phyloP scores from a whole-genome alignment of 2,329 filamentous ascomycete genomes.

The Paraconiothyrium sp. region DNA sequence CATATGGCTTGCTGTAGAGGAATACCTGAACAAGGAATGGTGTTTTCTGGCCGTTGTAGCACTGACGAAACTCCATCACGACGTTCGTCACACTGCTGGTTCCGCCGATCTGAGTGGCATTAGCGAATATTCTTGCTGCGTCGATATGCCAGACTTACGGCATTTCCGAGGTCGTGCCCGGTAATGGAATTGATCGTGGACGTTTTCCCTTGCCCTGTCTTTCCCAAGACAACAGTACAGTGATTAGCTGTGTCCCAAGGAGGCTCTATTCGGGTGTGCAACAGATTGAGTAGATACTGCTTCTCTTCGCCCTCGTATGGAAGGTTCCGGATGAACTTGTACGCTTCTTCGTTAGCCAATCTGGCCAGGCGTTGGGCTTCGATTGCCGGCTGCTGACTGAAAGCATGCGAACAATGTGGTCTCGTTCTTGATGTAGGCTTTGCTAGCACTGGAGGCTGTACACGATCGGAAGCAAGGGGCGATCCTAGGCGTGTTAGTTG shows the following conservation, averaged over 20 bases:
- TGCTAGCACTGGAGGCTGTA: background rate
- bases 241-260: background rate
- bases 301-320: background rate
- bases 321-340: background rate
- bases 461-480: background rate
- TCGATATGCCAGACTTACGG: background rate
- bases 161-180: background rate
- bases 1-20: background rate
- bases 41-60: background rate
- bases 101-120: background rate
- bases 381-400: background rate
- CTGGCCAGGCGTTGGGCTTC: background rate
- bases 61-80: background rate
- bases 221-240: background rate
- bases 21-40: background rate
- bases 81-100: background rate
- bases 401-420: conserved; percentile 1
- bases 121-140: background rate
- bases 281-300: background rate
- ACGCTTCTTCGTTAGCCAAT: background rate
- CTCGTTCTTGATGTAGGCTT: background rate
- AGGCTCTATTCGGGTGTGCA: background rate
- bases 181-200: background rate
- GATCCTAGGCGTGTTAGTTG: background rate
- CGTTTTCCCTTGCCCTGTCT: background rate